phyloP scores from a whole-genome alignment of 2,329 filamentous ascomycete genomes.

The Elsinoe arachidis region DNA sequence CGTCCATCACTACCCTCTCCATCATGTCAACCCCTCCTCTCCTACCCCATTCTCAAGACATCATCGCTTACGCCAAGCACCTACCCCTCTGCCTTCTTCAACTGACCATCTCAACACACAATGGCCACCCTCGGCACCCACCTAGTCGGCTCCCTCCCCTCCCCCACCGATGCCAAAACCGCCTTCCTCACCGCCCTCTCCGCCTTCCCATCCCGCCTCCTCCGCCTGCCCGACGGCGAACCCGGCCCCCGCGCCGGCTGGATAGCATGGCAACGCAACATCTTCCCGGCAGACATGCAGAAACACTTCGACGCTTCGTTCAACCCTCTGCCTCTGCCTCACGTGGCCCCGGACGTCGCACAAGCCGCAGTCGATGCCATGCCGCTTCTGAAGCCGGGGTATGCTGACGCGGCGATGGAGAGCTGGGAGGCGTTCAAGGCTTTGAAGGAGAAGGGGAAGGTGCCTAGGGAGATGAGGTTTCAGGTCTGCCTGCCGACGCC shows the following conservation, averaged over 20 bases:
- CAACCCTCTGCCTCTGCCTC: neutral
- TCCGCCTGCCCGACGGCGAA: conserved; percentile 36
- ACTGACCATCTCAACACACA: too few relatives aligned
- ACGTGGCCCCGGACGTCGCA: conserved; percentile 7
- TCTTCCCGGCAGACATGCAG: conserved; percentile 21
- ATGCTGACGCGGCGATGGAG: conserved; percentile 27
- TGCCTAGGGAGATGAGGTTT: conserved; percentile 25
- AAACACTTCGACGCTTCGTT: conserved; percentile 6
- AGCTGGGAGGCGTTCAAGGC: conserved; percentile 28
- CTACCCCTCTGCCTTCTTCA: too few relatives aligned
- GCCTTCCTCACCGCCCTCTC: conserved; percentile 27
- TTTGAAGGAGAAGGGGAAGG: conserved; percentile 25
- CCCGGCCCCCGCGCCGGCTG: conserved; percentile 29
- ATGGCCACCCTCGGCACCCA: conserved; percentile 20
- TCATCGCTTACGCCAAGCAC: neutral
- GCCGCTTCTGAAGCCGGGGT: conserved; percentile 23
- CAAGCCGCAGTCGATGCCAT: conserved; percentile 12
- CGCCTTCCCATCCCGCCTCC: conserved; percentile 27
- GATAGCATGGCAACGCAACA: conserved; percentile 27
- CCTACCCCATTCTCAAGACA: too few relatives aligned
- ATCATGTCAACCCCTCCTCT: too few relatives aligned
- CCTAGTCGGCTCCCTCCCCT: conserved; percentile 33
- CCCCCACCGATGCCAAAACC: conserved; percentile 24
- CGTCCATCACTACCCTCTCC: too few relatives aligned
- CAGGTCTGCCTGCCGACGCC: conserved; percentile 29